Evolutionary conservation across 129 eudicot genomes (phyloP).

Genomic region (Oenanthe sinensis): DNA sequence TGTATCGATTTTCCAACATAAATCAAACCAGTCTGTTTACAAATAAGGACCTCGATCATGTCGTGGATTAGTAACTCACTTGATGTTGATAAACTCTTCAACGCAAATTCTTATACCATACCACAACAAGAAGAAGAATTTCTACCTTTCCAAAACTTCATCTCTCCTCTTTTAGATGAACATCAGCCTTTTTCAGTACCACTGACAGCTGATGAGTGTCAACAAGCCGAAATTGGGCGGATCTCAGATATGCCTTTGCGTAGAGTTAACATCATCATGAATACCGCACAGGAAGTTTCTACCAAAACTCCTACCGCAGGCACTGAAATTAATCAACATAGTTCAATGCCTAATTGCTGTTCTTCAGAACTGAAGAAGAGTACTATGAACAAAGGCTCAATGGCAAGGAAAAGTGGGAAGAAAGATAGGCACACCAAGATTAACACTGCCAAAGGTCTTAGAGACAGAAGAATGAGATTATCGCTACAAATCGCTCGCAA

Average conservation of each 20-base stretch:
- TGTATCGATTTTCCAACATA: neutral
- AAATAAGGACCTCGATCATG: neutral
- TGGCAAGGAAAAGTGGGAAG: conserved; percentile 31
- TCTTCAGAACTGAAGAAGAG: conserved; percentile 22
- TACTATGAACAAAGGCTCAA: neutral
- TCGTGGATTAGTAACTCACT: neutral
- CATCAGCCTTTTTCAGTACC: conserved; percentile 8
- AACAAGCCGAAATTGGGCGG: neutral
- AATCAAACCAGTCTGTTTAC: neutral
- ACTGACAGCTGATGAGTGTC: conserved; percentile 8
- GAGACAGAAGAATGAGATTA: conserved; percentile 57
- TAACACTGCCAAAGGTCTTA: conserved; percentile 45
- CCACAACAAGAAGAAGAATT: conserved; percentile 24
- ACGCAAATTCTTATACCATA: conserved; percentile 7
- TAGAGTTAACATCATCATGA: neutral
- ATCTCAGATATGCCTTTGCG: neutral
- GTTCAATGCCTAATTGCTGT: neutral
- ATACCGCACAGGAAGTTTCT: conserved; percentile 4
- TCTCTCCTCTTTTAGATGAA: conserved; percentile 34
- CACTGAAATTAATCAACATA: neutral
- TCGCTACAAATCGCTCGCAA: conserved; percentile 51
- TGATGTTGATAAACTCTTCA: neutral
- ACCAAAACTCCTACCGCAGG: neutral
- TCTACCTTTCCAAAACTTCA: conserved; percentile 21
- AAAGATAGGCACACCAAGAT: conserved; percentile 63